phyloP scores from a whole-genome alignment of 2,329 filamentous ascomycete species.

The Exophiala bonariae region DNA sequence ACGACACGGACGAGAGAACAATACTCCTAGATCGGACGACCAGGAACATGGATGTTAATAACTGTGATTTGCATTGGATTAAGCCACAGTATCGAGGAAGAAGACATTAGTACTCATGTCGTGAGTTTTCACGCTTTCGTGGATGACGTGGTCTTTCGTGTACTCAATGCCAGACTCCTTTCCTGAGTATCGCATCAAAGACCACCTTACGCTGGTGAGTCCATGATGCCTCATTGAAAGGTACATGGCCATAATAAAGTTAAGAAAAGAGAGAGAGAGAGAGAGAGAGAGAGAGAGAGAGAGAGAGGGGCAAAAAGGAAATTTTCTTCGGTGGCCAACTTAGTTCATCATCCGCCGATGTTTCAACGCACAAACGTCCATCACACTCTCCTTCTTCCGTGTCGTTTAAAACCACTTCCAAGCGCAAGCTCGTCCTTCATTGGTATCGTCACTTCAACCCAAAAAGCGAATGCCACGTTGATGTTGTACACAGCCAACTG shows the following conservation, averaged over 20 bases:
- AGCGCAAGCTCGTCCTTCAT: constrained; percentile 21
- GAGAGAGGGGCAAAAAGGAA: constrained; percentile 3
- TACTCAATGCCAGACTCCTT: constrained; percentile 5
- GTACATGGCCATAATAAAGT: constrained; percentile 3
- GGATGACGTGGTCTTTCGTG: neutral
- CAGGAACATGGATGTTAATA: neutral
- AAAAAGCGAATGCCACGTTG: constrained; percentile 23
- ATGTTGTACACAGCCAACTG: constrained; percentile 26
- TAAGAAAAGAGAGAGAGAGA: too few species aligned
- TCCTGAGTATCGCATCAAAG: neutral
- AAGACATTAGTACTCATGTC: neutral
- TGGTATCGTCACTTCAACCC: constrained; percentile 19
- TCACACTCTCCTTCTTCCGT: constrained; percentile 19
- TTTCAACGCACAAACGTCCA: constrained; percentile 19
- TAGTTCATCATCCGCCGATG: neutral
- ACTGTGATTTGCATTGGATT: neutral
- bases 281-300: too few species aligned
- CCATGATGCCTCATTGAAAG: neutral
- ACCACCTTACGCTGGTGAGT: too few species aligned
- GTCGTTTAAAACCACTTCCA: constrained; percentile 22
- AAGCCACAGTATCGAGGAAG: neutral
- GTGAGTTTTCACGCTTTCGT: neutral
- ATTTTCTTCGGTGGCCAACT: constrained; percentile 9
- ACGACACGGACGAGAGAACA: neutral
- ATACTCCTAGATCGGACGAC: neutral